Conservation (phyloP, 139 green algal genomes). For the Picochlorum sp. region DNA sequence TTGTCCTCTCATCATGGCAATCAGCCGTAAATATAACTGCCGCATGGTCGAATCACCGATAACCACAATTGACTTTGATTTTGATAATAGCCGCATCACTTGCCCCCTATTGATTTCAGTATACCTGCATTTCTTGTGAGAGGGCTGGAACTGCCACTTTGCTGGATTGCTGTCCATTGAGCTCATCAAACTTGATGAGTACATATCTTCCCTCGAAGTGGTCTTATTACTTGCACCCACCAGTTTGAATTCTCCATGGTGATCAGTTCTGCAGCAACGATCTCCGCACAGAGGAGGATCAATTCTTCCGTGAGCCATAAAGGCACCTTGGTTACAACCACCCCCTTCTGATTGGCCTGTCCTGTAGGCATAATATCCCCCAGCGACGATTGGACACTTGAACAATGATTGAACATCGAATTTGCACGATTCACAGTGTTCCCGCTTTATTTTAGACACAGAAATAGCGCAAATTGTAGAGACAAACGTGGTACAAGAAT, state of each 20-base stretch:
- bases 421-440: conserved; percentile 4
- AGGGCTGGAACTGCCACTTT: background rate
- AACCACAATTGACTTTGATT: conserved; percentile 6
- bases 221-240: conserved; percentile 1
- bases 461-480: conserved; percentile 11
- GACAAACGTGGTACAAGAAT: conserved; percentile 1
- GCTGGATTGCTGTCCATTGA: background rate
- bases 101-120: conserved; percentile 8
- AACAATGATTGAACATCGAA: conserved; percentile 5
- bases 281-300: background rate
- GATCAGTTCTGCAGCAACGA: conserved; percentile 9
- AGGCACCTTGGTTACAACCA: conserved; percentile 2
- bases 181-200: background rate
- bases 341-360: conserved; percentile 11
- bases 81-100: conserved; percentile 2
- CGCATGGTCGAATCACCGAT: conserved; percentile 14
- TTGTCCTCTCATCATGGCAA: conserved; percentile 13
- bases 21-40: conserved; percentile 2
- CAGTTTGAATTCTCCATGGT: conserved; percentile 3
- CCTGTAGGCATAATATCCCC: conserved; percentile 4
- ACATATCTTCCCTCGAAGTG: background rate
- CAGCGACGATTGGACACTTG: conserved; percentile 10
- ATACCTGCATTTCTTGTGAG: conserved; percentile 3
- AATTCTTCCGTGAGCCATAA: background rate
- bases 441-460: background rate